Conservation (phyloP, 345 rosid species). For the Gossypium sturtianum region DNA sequence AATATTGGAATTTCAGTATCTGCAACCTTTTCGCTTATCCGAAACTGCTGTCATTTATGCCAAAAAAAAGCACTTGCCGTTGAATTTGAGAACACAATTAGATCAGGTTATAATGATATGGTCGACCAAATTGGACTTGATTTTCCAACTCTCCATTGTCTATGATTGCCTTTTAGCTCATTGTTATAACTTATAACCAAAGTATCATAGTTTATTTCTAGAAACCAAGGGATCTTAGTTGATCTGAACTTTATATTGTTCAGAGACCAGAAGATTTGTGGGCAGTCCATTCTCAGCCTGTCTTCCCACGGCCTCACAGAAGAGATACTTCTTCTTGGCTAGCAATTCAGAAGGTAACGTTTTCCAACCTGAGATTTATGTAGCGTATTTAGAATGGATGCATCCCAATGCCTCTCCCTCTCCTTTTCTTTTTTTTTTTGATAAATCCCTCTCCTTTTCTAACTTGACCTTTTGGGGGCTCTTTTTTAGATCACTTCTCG, state of each 20-base stretch:
- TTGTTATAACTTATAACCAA: neutral
- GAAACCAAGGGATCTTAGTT: conserved; percentile 4
- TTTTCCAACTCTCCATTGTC: neutral
- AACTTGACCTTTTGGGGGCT: neutral
- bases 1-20: neutral
- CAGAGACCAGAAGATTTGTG: conserved; percentile 94
- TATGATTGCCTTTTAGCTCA: neutral
- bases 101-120: too few relatives aligned
- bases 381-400: neutral
- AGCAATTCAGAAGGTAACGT: conserved; percentile 73
- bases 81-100: too few relatives aligned
- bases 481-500: conserved; percentile 52
- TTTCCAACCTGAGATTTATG: neutral
- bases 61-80: too few relatives aligned
- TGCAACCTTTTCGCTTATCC: neutral
- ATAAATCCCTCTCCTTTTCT: conserved; percentile 11
- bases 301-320: conserved; percentile 79
- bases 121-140: neutral
- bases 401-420: neutral
- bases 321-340: conserved; percentile 62
- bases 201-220: neutral
- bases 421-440: too few relatives aligned
- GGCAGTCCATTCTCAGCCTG: conserved; percentile 77
- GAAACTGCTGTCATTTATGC: neutral
- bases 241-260: conserved; percentile 20